Evolutionary conservation across 2,329 filamentous ascomycete species (phyloP).

Genomic region (Pseudocercospora musae): DNA sequence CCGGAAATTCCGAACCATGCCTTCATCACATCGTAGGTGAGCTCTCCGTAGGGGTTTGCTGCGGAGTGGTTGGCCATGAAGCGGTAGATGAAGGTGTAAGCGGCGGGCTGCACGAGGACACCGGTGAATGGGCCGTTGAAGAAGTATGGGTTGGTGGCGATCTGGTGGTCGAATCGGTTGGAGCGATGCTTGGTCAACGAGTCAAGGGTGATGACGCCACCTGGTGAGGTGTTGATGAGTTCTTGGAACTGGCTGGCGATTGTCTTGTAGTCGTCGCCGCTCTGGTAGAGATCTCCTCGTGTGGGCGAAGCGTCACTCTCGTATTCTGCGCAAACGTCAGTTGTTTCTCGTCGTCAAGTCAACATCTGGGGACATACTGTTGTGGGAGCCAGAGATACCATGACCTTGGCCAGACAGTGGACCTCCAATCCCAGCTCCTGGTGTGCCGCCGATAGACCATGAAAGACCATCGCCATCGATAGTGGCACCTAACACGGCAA

Average conservation of each 20-base stretch:
- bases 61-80: constrained; percentile 37
- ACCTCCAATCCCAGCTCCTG: constrained; percentile 3
- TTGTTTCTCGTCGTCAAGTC: no score
- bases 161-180: constrained; percentile 21
- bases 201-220: constrained; percentile 10
- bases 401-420: constrained; percentile 13
- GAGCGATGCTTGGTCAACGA: constrained; percentile 17
- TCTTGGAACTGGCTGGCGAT: constrained; percentile 26
- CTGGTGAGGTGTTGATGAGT: constrained; percentile 26
- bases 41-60: constrained; percentile 31
- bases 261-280: constrained; percentile 27
- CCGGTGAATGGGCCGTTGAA: constrained; percentile 34
- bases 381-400: constrained; percentile 28
- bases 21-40: constrained; percentile 34
- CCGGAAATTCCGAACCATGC: constrained; percentile 21
- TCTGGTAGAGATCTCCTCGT: constrained; percentile 32
- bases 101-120: constrained; percentile 26
- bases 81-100: constrained; percentile 30
- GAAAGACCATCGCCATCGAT: constrained; percentile 27
- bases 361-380: no score
- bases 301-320: constrained; percentile 25
- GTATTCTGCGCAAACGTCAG: constrained; percentile 6
- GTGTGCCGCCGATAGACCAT: constrained; percentile 30
- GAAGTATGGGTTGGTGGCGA: constrained; percentile 35
- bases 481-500: constrained; percentile 29